Percentiles rank a stretch among this genome's conserved stretches.
These are phyloP conservation scores for Pichia pseudocactophila DNA, from an alignment of 805 yeast genomes.

Conservation along the genomic window DNA sequence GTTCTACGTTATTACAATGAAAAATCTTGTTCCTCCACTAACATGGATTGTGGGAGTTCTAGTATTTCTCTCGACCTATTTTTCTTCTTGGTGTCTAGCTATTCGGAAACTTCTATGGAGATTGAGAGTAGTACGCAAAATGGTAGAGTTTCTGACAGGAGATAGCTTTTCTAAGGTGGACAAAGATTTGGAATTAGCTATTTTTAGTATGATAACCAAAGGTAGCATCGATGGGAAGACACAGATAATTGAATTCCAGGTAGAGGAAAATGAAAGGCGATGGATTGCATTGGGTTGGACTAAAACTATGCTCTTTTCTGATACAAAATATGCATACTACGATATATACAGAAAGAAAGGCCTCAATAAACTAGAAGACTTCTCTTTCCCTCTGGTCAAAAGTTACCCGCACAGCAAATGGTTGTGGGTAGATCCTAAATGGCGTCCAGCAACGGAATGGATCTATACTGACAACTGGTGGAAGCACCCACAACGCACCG, in stretches of 20 bases:
- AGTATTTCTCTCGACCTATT: slow-evolving; percentile 32
- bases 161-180: slow-evolving; percentile 19
- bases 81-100: slow-evolving; percentile 41
- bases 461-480: slow-evolving; percentile 44
- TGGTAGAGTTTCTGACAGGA: slow-evolving; percentile 35
- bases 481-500: slow-evolving; percentile 32
- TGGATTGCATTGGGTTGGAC: slow-evolving; percentile 60
- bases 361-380: slow-evolving; percentile 26
- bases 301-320: slow-evolving; percentile 40
- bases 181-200: slow-evolving; percentile 8
- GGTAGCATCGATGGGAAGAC: slow-evolving; percentile 21
- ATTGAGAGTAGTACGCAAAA: slow-evolving; percentile 33
- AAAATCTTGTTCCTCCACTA: slow-evolving; percentile 26
- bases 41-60: slow-evolving; percentile 30
- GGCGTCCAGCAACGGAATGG: slow-evolving; percentile 52
- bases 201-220: slow-evolving; percentile 9
- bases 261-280: slow-evolving; percentile 50
- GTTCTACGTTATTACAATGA: slow-evolving; percentile 31
- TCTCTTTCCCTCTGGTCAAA: slow-evolving; percentile 38
- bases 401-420: slow-evolving; percentile 35
- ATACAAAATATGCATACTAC: slow-evolving; percentile 38
- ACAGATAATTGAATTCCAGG: slow-evolving; percentile 40
- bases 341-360: slow-evolving; percentile 29
- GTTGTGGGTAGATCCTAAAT: slow-evolving; percentile 48
- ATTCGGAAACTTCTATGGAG: slow-evolving; percentile 42